These are phyloP conservation scores for Phytophthora hybrid DNA, from an alignment of 352 stramenopile species.

Conservation along the genomic window DNA sequence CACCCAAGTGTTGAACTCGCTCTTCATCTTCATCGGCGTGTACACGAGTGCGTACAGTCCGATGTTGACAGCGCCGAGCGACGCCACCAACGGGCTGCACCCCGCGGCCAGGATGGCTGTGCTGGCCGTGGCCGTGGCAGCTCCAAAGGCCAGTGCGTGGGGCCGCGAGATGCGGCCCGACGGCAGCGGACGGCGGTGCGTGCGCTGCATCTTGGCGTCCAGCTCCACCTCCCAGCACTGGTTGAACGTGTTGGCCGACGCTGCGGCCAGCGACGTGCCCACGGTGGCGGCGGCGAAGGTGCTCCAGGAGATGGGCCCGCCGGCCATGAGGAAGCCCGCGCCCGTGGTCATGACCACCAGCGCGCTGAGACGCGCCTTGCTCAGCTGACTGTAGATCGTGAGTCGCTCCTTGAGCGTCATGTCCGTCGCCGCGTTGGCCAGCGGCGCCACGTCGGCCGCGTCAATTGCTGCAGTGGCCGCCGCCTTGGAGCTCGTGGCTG, in stretches of 20 bases:
- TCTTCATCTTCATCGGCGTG: constrained; percentile 98
- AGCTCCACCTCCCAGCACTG: constrained; percentile 97
- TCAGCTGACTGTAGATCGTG: constrained; percentile 91
- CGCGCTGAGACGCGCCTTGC: constrained; percentile 94
- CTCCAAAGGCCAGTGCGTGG: constrained; percentile 88
- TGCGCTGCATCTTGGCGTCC: constrained; percentile 98
- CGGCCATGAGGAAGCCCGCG: constrained; percentile 97
- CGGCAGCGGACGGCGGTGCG: constrained; percentile 94
- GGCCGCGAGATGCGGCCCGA: constrained; percentile 79
- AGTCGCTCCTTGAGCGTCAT: constrained; percentile 74
- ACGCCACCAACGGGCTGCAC: constrained; percentile 96
- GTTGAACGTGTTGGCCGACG: constrained; percentile 98
- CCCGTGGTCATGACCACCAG: constrained; percentile 97
- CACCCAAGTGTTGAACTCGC: constrained; percentile 98
- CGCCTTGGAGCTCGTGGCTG: constrained; percentile 41
- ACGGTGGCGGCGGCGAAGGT: constrained; percentile 91
- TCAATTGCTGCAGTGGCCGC: constrained; percentile 38
- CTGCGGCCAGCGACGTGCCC: constrained; percentile 95
- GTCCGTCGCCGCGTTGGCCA: constrained; percentile 14
- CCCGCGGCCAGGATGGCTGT: constrained; percentile 90
- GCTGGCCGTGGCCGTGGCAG: constrained; percentile 88
- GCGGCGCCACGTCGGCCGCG: constrained; percentile 23
- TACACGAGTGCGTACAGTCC: constrained; percentile 98
- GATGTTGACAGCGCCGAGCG: constrained; percentile 98
- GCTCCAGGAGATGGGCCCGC: constrained; percentile 91